A percentile compares a stretch with the other conserved stretches of the same genome.
These are phyloP conservation scores for Diospyros kaki DNA, from an alignment of 148 eudicot species.

Conservation along the genomic window DNA sequence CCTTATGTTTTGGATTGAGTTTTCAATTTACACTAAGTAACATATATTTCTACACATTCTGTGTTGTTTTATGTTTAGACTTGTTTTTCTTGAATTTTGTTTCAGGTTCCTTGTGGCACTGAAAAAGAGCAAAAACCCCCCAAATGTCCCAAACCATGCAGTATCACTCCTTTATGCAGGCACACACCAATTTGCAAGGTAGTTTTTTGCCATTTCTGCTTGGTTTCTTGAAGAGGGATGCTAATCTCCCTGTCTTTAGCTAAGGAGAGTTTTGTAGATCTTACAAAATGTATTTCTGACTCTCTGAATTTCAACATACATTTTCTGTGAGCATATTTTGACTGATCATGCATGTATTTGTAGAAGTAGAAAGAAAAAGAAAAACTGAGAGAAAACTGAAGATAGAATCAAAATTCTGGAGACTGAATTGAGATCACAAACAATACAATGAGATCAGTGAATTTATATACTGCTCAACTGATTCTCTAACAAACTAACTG, in stretches of 20 bases:
- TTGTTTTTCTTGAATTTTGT: conserved; percentile 9
- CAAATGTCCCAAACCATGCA: conserved; percentile 77
- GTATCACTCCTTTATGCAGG: conserved; percentile 66
- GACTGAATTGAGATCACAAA: too few species aligned
- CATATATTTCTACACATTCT: neutral
- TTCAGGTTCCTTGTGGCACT: conserved; percentile 97
- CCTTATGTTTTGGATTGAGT: neutral
- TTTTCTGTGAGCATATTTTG: conserved; percentile 1
- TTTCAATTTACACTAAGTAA: neutral
- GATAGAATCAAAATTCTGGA: too few species aligned
- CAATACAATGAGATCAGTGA: too few species aligned
- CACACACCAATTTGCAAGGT: conserved; percentile 72
- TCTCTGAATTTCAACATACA: neutral
- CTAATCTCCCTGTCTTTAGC: neutral
- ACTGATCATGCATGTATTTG: neutral
- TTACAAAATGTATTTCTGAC: neutral
- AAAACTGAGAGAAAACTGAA: too few species aligned
- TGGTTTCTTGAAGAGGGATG: neutral
- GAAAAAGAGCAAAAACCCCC: conserved; percentile 93
- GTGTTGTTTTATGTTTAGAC: neutral
- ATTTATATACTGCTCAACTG: too few species aligned
- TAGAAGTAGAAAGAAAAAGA: too few species aligned
- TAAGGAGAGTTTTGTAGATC: conserved; percentile 1
- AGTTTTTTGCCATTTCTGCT: conserved; percentile 7
- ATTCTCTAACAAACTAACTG: too few species aligned